Evolutionary conservation across 305 asterid genomes (phyloP).

Genomic region (Fraxinus greggii): DNA sequence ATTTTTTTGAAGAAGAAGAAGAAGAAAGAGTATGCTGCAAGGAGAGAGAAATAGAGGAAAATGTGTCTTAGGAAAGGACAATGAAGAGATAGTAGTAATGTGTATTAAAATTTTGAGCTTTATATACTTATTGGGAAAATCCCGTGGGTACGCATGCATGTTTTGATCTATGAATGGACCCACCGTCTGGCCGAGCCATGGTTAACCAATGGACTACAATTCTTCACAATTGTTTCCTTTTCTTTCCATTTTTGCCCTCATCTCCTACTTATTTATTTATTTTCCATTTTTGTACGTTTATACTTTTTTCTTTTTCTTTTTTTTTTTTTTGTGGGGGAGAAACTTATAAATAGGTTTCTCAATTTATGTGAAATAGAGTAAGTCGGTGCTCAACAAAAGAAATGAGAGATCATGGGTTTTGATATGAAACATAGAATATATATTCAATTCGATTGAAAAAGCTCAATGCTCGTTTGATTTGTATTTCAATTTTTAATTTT

Average conservation of each 20-base stretch:
- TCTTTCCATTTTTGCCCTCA: not conserved
- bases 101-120: conserved; percentile 15
- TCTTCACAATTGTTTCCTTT: not conserved
- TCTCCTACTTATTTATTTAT: not conserved
- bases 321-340: too few species aligned
- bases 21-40: conserved; percentile 21
- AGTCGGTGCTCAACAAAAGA: not conserved
- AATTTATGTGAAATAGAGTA: not conserved
- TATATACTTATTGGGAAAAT: conserved; percentile 28
- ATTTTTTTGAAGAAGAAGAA: not conserved
- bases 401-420: not conserved
- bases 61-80: not conserved
- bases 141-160: not conserved
- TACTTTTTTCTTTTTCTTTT: not conserved
- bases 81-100: not conserved
- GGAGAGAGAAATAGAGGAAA: conserved; percentile 11
- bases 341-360: not conserved
- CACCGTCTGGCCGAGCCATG: not conserved
- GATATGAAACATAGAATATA: not conserved
- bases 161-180: not conserved
- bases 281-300: not conserved
- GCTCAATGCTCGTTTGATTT: too few species aligned
- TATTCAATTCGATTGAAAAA: not conserved
- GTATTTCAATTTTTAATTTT: too few species aligned
- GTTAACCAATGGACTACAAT: conserved; percentile 2